A percentile compares a stretch with the other conserved stretches of the same genome.
These are phyloP conservation scores for Dinochytrium kinnereticum DNA, from an alignment of 371 early-diverging fungal genomes.

Conservation along the genomic window DNA sequence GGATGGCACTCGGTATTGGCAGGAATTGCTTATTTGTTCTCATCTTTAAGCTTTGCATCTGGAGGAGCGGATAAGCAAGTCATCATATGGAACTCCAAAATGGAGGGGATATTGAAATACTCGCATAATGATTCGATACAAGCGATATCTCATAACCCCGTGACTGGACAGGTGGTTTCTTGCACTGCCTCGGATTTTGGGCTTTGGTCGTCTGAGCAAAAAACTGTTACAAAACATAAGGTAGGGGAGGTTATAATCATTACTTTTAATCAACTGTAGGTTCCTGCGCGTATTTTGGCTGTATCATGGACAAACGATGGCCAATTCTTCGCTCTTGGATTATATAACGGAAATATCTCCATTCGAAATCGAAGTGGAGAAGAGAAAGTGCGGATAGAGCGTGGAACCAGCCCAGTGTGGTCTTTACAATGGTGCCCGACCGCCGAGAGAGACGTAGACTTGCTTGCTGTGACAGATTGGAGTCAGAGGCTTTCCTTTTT, in stretches of 20 bases:
- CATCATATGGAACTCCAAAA: slow-evolving; percentile 55
- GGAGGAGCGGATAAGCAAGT: slow-evolving; percentile 63
- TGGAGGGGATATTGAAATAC: slow-evolving; percentile 57
- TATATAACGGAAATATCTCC: slow-evolving; percentile 57
- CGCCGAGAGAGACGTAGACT: slow-evolving; percentile 42
- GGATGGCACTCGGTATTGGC: slow-evolving; percentile 34
- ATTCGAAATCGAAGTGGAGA: slow-evolving; percentile 55
- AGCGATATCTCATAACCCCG: slow-evolving; percentile 50
- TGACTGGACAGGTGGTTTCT: slow-evolving; percentile 51
- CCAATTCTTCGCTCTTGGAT: slow-evolving; percentile 56
- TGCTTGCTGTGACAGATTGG: slow-evolving; percentile 61
- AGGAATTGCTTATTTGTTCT: slow-evolving; percentile 16
- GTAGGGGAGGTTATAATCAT: slow-evolving; percentile 24
- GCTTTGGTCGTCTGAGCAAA: slow-evolving; percentile 59
- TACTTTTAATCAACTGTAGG: slow-evolving; percentile 31
- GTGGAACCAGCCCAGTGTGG: slow-evolving; percentile 56
- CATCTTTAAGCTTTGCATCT: slow-evolving; percentile 46
- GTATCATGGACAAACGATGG: slow-evolving; percentile 60
- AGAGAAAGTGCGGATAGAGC: slow-evolving; percentile 54
- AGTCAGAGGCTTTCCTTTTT: slow-evolving; percentile 55
- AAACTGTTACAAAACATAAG: slow-evolving; percentile 56
- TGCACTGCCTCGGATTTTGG: slow-evolving; percentile 58
- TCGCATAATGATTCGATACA: slow-evolving; percentile 60
- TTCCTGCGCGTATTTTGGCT: slow-evolving; percentile 47
- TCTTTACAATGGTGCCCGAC: slow-evolving; percentile 54